phyloP scores from a whole-genome alignment of 345 rosid species.

The Arabis hirsuta region DNA sequence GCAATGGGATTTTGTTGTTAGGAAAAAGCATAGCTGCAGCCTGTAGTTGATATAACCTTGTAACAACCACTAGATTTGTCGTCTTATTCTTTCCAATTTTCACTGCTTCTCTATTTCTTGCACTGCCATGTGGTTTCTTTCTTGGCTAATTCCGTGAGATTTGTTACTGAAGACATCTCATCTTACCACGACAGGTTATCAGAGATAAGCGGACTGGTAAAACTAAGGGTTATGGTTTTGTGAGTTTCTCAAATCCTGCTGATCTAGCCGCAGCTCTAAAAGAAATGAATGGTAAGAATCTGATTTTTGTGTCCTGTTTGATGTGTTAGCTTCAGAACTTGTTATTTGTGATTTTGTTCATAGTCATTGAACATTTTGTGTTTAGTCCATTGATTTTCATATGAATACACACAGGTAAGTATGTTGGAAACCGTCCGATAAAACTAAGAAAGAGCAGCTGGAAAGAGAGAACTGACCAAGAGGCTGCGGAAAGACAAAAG shows the following conservation, averaged over 20 bases:
- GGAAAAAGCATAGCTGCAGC: neutral
- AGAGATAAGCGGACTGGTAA: conserved; percentile 98
- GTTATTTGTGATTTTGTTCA: conserved; percentile 12
- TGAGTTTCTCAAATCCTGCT: conserved; percentile 85
- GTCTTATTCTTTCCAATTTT: neutral
- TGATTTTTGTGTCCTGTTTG: neutral
- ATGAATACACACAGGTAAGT: conserved; percentile 67
- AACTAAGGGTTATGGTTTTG: conserved; percentile 97
- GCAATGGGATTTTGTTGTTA: neutral
- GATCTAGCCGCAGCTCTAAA: conserved; percentile 93
- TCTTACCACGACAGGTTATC: conserved; percentile 63
- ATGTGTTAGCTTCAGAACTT: conserved; percentile 9
- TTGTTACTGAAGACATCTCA: neutral
- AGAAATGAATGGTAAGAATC: conserved; percentile 85
- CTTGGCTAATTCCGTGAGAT: conserved; percentile 15
- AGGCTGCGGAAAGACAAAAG: conserved; percentile 77
- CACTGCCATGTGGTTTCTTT: conserved; percentile 43
- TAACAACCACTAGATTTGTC: neutral
- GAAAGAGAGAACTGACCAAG: conserved; percentile 86
- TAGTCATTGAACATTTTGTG: no score
- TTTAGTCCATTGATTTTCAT: conserved; percentile 5
- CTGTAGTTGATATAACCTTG: neutral
- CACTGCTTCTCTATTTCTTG: neutral
- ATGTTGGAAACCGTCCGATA: conserved; percentile 96
- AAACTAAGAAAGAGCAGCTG: conserved; percentile 96